Percentiles rank a stretch among this genome's conserved stretches.
phyloP scores from a whole-genome alignment of 2,329 filamentous ascomycete genomes.

The Didymella arachidicola region DNA sequence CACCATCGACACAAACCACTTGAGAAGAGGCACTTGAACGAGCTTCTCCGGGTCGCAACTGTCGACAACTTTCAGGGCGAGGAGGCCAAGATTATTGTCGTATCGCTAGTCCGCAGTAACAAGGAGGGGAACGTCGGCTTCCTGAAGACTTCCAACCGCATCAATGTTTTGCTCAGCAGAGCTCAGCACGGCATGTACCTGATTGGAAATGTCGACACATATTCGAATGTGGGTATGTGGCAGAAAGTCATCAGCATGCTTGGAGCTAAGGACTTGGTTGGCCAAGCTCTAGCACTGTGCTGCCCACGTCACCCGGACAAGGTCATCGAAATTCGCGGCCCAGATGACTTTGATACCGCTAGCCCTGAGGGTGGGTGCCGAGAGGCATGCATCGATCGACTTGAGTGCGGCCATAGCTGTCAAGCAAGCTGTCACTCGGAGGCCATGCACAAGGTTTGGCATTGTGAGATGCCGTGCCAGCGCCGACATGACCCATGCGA shows the following conservation, averaged over 20 bases:
- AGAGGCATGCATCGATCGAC: conserved; percentile 30
- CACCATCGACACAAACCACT: conserved; percentile 25
- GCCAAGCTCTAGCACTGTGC: conserved; percentile 29
- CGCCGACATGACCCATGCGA: conserved; percentile 33
- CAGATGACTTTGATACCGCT: conserved; percentile 39
- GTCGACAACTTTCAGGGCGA: conserved; percentile 83
- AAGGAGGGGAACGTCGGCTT: conserved; percentile 66
- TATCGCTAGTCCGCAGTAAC: conserved; percentile 77
- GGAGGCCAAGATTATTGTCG: conserved; percentile 73
- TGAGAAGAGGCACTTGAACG: conserved; percentile 33
- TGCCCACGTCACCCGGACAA: conserved; percentile 42
- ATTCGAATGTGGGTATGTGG: conserved; percentile 69
- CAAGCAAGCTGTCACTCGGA: conserved; percentile 42
- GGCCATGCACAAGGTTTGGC: conserved; percentile 38
- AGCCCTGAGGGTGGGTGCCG: conserved; percentile 46
- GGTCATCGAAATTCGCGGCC: conserved; percentile 30
- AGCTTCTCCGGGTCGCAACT: conserved; percentile 60
- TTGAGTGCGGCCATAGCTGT: conserved; percentile 44
- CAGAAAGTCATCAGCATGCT: conserved; percentile 64
- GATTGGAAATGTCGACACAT: conserved; percentile 71
- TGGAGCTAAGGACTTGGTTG: conserved; percentile 25
- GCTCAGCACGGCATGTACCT: conserved; percentile 75
- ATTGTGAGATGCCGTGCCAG: conserved; percentile 38
- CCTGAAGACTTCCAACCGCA: conserved; percentile 69
- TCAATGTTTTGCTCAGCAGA: conserved; percentile 73